Base-by-base conservation (phyloP, 2,329 filamentous ascomycete species). In the Verticillium nubilum region DNA sequence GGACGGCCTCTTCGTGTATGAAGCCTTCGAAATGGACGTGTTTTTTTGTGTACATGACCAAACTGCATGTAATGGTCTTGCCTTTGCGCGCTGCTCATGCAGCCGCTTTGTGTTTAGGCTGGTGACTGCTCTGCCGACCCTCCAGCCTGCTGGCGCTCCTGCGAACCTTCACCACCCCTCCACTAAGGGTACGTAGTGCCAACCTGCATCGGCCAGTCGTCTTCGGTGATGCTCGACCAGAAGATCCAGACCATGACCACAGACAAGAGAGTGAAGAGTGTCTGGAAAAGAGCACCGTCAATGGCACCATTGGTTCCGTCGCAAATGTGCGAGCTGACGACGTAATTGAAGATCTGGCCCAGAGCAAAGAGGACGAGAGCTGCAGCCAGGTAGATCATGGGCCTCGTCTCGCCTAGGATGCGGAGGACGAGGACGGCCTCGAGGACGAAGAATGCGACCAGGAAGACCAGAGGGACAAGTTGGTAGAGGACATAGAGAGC, bases 221-320 rank as follows among this genome's bases (percentile, higher is more conserved):
- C 95, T 76, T 99, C 95, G 17, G 95, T 99, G 68, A 99, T 99
- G 77, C 92, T 97, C 54, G 92, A 96, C 95, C 95, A 99, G 80
- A 99, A 99, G 60, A 91, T 75, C 93, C 95, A 99, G 64, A 97
- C 78, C 76, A 86, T 86, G 19, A 91, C 81, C 4, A 99, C 92
- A 0, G 93, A 83, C 13, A 94, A 77, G 1, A 97, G 80, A 0
- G 93, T 98, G 77, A 99, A 98, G 6, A 98, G 78, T 0, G 93
- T 96, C 74, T 97, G 86, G 73, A 99, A 99, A 1, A 99, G 76
- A 5, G 94, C 86, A 56, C 95, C 95, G 70, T 99, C 94, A 70
- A 99, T 96, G 73, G 90, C 92, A 65, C 92, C 92, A 50, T 80
- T 71, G 0, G 92, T 91, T 52, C 91, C 91, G 25, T 87, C 81